Evolutionary conservation across 2,329 filamentous ascomycete genomes (phyloP), one percentile per base, ranked within the genome.

Genomic region (Seiridium unicorne): DNA sequence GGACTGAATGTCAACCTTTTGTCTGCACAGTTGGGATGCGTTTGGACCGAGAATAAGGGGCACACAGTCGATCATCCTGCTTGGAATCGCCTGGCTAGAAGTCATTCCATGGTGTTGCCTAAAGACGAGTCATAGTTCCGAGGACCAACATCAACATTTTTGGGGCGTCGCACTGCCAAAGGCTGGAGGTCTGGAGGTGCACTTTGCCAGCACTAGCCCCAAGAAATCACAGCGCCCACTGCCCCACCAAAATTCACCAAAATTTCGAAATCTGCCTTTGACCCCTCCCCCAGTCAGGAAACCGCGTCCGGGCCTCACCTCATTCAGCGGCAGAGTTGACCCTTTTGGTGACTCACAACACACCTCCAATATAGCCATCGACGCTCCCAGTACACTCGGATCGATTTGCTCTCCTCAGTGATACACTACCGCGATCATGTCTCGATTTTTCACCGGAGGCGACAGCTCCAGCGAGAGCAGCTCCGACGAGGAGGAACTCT

Each of bases 401-500:
- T 38, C 34, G 35, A 26, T 46, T 44, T 42, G 40, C 26, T 11
- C 31, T 49, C 35, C 35, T 53, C 32, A 42, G 40, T 38, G 55
- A 58, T 38, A 32, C 40, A 57, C 9, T 9, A 58, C 55, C 55
- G 36, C 38, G 81, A 90, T 74, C 64, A 95, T 94, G 91, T 98
- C 95, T 85, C 91, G 93, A 82, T 99, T 98, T 81, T 98, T 98
- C 85, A 91, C 91, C 77, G 91, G 89, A 73, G 83, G 85, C 82
- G 93, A 96, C 80, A 97, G 93, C 87, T 97, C 94, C 73, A 92
- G 88, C 84, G 93, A 97, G 80, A 93, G 87, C 82, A 92, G 92
- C 84, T 96, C 92, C 72, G 94, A 97, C 70, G 94, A 98, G 84
- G 93, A 98, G 82, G 90, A 93, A 79, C 89, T 97, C 79, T 96